phyloP scores from a whole-genome alignment of 768 basidiomycete species.

The Suillus lakei region DNA sequence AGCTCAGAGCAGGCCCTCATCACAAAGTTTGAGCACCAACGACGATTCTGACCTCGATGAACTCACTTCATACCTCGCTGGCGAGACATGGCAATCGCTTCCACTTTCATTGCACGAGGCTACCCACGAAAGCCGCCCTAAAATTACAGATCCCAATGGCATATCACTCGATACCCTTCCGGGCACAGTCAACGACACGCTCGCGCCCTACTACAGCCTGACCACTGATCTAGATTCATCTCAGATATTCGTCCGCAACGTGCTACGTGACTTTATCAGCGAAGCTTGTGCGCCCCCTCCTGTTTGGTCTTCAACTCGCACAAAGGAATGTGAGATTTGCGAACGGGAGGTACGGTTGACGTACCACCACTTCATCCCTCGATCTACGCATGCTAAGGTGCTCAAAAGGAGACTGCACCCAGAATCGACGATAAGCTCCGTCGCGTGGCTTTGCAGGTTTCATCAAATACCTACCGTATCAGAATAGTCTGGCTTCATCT shows the following conservation, averaged over 20 bases:
- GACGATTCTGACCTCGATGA: conserved; percentile 50
- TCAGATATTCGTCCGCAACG: conserved; percentile 43
- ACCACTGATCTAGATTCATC: conserved; percentile 47
- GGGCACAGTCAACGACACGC: conserved; percentile 50
- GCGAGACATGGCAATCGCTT: conserved; percentile 52
- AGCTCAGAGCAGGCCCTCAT: conserved; percentile 16
- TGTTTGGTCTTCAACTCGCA: conserved; percentile 56
- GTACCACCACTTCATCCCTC: conserved; percentile 65
- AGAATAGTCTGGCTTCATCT: background rate
- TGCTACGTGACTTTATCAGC: conserved; percentile 46
- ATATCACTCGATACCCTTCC: conserved; percentile 46
- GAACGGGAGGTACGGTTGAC: conserved; percentile 59
- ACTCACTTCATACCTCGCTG: conserved; percentile 55
- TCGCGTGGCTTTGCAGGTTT: conserved; percentile 61
- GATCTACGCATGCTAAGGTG: conserved; percentile 56
- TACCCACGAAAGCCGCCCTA: conserved; percentile 42
- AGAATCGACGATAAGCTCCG: conserved; percentile 54
- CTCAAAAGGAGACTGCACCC: conserved; percentile 63
- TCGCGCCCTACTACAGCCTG: conserved; percentile 51
- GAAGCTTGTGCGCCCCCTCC: conserved; percentile 55
- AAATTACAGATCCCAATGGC: conserved; percentile 39
- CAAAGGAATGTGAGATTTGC: conserved; percentile 63
- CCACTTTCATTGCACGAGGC: conserved; percentile 40
- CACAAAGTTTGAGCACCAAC: conserved; percentile 14
- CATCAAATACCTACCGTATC: background rate